Base-by-base conservation (phyloP, 106 monocot genomes). In the Allium cepa region DNA sequence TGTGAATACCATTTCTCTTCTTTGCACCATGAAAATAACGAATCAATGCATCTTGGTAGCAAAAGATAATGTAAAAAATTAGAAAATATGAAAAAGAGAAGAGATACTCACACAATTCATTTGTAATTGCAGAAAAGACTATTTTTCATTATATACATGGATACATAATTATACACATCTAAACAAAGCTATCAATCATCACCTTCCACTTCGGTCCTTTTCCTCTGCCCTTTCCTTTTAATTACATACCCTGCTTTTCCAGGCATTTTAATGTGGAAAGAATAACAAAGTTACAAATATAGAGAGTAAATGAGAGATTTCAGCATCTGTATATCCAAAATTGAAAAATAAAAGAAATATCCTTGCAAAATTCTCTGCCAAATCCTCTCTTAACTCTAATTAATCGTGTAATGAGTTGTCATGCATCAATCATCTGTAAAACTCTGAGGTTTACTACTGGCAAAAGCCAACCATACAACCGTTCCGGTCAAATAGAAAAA, bases 401-500 rank as follows among this genome's bases (percentile, higher is more conserved):
- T 48, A 49, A 64, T 11, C 3, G 0, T 4, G 1, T n/a, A 1
- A 8, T 15, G 4, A 11, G 13, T 0, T 8, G 17, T 8, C 10
- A 49, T 10, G 50, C 16, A 52, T 72, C 46, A 69, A 49, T 70
- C 71, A 49, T 90, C 53, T 22, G 79, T 74, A 72, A 99, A 99
- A 18, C 52, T 81, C 66, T 99, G 97, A 58, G 97, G 92, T 36
- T 90, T 76, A 60, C 97, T 92, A 50, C 97, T 92, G 58, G 97
- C 97, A 73, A 92, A 90, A 59, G 62, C n/a, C 48, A 92, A 52
- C 97, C 97, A 99, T 18, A 99, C 87, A 60, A 79, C 72, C 15
- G 97, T 90, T 10, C 97, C 97, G 10, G 97, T 83, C 49, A 99
- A 71, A 75, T 99, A 99, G 72, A 99, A 99, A 82, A 99, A 92